phyloP scores from a whole-genome alignment of 1,284 basidiomycete genomes.

The Mycosarcoma mackinlayi region DNA sequence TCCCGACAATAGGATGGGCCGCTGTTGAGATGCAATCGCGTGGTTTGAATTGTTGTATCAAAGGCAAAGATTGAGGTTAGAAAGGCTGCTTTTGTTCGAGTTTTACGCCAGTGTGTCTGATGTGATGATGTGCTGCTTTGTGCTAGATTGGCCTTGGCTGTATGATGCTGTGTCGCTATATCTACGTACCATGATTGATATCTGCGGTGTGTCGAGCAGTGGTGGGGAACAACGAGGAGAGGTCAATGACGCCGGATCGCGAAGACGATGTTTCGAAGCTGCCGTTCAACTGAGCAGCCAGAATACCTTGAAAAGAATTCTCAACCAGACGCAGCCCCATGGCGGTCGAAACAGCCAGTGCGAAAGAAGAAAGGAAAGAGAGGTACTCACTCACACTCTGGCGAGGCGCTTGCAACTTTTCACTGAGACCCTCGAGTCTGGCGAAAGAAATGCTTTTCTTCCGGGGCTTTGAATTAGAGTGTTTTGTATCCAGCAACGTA shows the following conservation, averaged over 20 bases:
- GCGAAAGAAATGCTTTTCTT: too few species aligned
- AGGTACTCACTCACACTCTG: too few species aligned
- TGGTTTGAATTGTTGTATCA: too few species aligned
- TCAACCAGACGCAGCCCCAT: slow-evolving; percentile 11
- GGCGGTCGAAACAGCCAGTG: background rate
- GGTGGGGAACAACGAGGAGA: background rate
- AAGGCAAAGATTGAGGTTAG: background rate
- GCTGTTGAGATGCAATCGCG: slow-evolving; percentile 5
- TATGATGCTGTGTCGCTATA: background rate
- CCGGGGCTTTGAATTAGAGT: too few species aligned
- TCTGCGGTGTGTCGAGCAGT: slow-evolving; percentile 1
- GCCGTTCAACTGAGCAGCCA: slow-evolving; percentile 1
- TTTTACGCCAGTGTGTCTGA: too few species aligned
- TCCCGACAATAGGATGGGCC: slow-evolving; percentile 72
- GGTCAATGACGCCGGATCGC: background rate
- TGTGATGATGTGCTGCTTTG: too few species aligned
- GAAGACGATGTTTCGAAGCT: slow-evolving; percentile 3
- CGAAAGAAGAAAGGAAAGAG: background rate
- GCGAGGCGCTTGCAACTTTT: too few species aligned
- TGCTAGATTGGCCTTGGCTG: background rate
- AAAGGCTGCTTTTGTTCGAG: background rate
- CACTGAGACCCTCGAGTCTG: too few species aligned
- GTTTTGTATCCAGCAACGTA: too few species aligned
- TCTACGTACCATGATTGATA: slow-evolving; percentile 2
- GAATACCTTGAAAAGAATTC: slow-evolving; percentile 17